These are phyloP conservation scores for Adansonia madagascariensis DNA, from an alignment of 441 rosid species.

Conservation along the genomic window DNA sequence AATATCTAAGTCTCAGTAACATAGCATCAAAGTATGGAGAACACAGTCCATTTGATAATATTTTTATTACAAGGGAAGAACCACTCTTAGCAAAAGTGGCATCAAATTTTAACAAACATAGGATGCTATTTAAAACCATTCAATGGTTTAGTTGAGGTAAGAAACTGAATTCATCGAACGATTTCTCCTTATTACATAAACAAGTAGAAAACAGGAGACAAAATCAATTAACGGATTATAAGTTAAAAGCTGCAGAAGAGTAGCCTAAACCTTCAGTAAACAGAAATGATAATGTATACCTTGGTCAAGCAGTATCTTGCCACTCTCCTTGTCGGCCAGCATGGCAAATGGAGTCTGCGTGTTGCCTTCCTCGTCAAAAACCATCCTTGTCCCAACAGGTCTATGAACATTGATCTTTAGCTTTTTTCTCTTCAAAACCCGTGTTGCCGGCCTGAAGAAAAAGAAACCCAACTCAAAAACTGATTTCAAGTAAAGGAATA, in stretches of 20 bases:
- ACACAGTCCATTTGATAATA: neutral
- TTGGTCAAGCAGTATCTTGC: slow-evolving; percentile 54
- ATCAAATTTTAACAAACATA: neutral
- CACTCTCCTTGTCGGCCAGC: slow-evolving; percentile 56
- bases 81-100: neutral
- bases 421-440: slow-evolving; percentile 78
- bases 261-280: neutral
- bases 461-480: slow-evolving; percentile 21
- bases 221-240: neutral
- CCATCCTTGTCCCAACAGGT: slow-evolving; percentile 73
- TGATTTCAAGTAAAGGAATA: neutral
- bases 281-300: slow-evolving; percentile 43
- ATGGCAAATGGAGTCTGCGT: slow-evolving; percentile 75
- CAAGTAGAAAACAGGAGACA: neutral
- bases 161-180: neutral
- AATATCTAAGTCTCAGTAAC: no score
- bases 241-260: neutral
- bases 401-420: slow-evolving; percentile 81
- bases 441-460: slow-evolving; percentile 58
- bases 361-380: slow-evolving; percentile 86
- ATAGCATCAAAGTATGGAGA: neutral
- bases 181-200: neutral
- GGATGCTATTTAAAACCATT: neutral
- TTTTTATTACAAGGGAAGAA: neutral
- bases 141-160: neutral